These are phyloP conservation scores for Plasmodium inui DNA, from an alignment of 169 alveolate genomes.

Conservation along the genomic window DNA sequence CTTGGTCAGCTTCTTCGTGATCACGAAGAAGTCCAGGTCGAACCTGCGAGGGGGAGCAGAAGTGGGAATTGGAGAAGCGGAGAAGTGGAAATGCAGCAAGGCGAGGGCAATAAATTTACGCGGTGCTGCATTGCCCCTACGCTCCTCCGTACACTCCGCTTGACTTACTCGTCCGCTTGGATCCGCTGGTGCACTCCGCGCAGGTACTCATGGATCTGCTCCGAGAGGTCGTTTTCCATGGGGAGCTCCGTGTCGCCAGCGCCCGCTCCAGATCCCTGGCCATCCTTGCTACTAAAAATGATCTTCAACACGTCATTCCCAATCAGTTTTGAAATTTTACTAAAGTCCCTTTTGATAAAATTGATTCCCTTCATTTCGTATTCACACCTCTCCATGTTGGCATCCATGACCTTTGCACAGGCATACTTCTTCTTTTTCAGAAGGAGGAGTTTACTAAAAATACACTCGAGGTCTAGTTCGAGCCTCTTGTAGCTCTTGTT, in stretches of 20 bases:
- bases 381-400: constrained; percentile 80
- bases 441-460: constrained; percentile 94
- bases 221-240: constrained; percentile 84
- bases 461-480: constrained; percentile 98
- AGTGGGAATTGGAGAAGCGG: neutral
- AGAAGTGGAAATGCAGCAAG: neutral
- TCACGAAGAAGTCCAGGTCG: constrained; percentile 55
- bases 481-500: constrained; percentile 95
- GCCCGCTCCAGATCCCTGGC: neutral
- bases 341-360: constrained; percentile 99
- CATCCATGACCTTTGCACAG: constrained; percentile 91
- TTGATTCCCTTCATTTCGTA: constrained; percentile 98
- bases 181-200: constrained; percentile 85
- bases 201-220: constrained; percentile 89
- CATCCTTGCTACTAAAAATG: constrained; percentile 55
- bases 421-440: constrained; percentile 99
- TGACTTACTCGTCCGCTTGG: constrained; percentile 81
- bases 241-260: neutral
- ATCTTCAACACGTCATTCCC: constrained; percentile 81
- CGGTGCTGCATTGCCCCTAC: no score
- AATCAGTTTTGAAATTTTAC: constrained; percentile 92
- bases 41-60: neutral
- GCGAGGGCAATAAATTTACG: neutral
- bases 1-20: constrained; percentile 55
- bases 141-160: neutral